phyloP scores from a whole-genome alignment of 805 yeast genomes.

The Hanseniaspora taiwanica region DNA sequence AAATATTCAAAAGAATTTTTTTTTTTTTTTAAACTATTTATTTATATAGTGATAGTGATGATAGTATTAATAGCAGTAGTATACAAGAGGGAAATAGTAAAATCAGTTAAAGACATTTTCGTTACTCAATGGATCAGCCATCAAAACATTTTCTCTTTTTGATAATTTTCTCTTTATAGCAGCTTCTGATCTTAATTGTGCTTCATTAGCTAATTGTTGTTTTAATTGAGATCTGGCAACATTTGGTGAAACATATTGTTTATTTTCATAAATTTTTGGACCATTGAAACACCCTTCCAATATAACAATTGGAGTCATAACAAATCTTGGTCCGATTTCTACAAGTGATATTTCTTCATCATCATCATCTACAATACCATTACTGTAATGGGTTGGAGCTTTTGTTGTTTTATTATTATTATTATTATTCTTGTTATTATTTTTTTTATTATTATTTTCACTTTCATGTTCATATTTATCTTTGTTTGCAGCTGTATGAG shows the following conservation, averaged over 20 bases:
- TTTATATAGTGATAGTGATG: neutral
- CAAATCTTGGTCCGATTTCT: conserved; percentile 95
- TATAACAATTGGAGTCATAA: conserved; percentile 78
- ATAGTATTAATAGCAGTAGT: neutral
- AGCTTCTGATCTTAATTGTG: conserved; percentile 65
- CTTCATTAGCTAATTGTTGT: conserved; percentile 68
- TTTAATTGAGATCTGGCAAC: conserved; percentile 80
- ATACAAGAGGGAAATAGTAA: neutral
- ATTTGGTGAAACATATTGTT: conserved; percentile 93
- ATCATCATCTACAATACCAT: conserved; percentile 3
- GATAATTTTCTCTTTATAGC: conserved; percentile 64
- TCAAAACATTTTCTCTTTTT: conserved; percentile 60
- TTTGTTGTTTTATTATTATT: too few species aligned
- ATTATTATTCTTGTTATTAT: too few species aligned
- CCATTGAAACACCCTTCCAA: conserved; percentile 97
- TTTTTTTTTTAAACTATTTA: too few species aligned
- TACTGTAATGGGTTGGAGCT: too few species aligned
- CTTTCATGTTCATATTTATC: conserved; percentile 38
- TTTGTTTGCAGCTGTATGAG: conserved; percentile 39
- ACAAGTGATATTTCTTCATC: conserved; percentile 61
- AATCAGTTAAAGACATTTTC: conserved; percentile 52
- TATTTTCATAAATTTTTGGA: conserved; percentile 93
- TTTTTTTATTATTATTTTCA: conserved; percentile 13
- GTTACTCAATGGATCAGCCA: conserved; percentile 73
- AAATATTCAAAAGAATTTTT: too few species aligned